phyloP scores from a whole-genome alignment of 192 early-diverging fungal genomes.

The Rhizophagus clarus region DNA sequence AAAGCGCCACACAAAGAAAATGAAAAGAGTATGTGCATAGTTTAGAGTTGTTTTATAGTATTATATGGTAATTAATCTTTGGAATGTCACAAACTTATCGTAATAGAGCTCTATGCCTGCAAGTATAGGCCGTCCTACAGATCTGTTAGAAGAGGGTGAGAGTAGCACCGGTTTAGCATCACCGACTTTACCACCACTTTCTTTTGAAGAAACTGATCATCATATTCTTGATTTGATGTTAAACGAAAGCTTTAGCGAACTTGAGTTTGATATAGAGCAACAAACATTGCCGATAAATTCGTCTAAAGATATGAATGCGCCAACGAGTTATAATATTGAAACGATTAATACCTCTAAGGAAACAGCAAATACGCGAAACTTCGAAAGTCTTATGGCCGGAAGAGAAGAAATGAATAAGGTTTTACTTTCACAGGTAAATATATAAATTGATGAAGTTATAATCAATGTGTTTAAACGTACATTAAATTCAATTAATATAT shows the following conservation, averaged over 20 bases:
- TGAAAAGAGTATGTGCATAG: neutral
- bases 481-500: neutral
- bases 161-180: neutral
- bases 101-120: slow-evolving; percentile 30
- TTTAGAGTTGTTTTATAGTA: neutral
- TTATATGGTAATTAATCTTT: neutral
- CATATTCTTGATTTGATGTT: slow-evolving; percentile 30
- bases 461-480: neutral
- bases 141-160: slow-evolving; percentile 10
- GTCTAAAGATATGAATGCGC: neutral
- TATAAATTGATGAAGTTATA: neutral
- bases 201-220: neutral
- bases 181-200: neutral
- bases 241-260: slow-evolving; percentile 22
- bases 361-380: neutral
- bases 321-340: neutral
- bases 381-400: neutral
- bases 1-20: neutral
- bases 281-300: no score
- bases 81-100: neutral
- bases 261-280: neutral
- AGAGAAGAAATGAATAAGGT: slow-evolving; percentile 27
- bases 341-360: neutral
- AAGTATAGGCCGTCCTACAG: neutral
- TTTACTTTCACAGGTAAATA: slow-evolving; percentile 26